phyloP scores from a whole-genome alignment of 2,329 filamentous ascomycete genomes.

The Metarhizium sp. region DNA sequence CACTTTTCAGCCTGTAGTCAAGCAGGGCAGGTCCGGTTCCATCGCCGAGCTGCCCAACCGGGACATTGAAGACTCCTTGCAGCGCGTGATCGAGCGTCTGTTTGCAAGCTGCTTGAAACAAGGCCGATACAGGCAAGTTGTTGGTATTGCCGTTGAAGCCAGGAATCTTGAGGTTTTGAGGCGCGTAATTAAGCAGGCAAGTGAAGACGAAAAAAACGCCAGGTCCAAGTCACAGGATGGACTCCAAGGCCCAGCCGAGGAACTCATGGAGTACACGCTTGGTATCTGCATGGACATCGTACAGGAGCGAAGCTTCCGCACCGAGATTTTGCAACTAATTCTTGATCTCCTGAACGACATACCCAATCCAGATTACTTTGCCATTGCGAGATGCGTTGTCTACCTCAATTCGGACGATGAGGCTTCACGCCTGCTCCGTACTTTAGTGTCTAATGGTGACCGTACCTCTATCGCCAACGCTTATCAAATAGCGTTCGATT shows the following conservation, averaged over 20 bases:
- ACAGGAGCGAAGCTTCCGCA: constrained; percentile 79
- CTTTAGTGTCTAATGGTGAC: constrained; percentile 73
- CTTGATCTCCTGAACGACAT: constrained; percentile 93
- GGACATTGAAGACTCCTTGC: constrained; percentile 69
- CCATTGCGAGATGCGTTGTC: constrained; percentile 94
- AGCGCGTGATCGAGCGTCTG: constrained; percentile 75
- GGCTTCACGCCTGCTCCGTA: constrained; percentile 75
- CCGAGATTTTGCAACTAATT: constrained; percentile 79
- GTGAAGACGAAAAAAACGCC: constrained; percentile 68
- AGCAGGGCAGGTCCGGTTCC: constrained; percentile 44
- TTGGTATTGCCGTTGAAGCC: constrained; percentile 92
- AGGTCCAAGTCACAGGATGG: constrained; percentile 44
- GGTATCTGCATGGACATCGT: constrained; percentile 97
- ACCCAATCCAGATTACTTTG: constrained; percentile 89
- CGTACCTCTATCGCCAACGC: constrained; percentile 72
- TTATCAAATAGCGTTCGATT: constrained; percentile 95
- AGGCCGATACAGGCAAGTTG: constrained; percentile 87
- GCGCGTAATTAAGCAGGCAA: constrained; percentile 80
- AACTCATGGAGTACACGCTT: constrained; percentile 92
- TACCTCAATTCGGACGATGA: constrained; percentile 89
- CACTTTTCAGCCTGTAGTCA: constrained; percentile 42
- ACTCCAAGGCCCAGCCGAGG: constrained; percentile 59
- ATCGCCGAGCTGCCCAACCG: constrained; percentile 59
- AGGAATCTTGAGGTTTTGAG: constrained; percentile 83
- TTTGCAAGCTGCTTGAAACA: constrained; percentile 84